Evolutionary conservation across 495 filamentous ascomycete genomes (phyloP).

Genomic region (Tetracladium setigerum): DNA sequence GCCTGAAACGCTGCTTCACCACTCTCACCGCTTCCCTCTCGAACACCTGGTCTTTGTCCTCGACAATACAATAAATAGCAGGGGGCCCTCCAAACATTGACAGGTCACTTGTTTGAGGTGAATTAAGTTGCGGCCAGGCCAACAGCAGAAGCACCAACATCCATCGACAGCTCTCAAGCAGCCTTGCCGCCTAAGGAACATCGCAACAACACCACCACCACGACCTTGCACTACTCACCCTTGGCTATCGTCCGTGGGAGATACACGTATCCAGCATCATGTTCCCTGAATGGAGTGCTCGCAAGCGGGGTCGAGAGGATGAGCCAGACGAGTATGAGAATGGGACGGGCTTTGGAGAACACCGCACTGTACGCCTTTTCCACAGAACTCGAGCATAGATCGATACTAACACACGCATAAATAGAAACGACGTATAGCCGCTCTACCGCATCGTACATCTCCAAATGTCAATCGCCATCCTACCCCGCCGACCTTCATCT

Average conservation of each 20-base stretch:
- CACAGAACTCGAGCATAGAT: background rate
- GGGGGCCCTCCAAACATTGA: no score
- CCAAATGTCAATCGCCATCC: constrained; percentile 7
- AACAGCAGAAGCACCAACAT: background rate
- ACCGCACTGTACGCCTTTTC: constrained; percentile 14
- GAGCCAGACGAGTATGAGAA: constrained; percentile 3
- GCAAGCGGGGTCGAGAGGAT: constrained; percentile 19
- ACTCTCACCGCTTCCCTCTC: background rate
- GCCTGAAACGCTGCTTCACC: constrained; percentile 15
- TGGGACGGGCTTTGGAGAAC: constrained; percentile 17
- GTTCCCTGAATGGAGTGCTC: constrained; percentile 12
- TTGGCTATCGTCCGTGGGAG: background rate
- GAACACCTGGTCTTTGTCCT: no score
- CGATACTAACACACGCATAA: constrained; percentile 5
- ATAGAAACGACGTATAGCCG: constrained; percentile 23
- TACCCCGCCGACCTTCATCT: constrained; percentile 3
- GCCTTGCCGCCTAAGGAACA: constrained; percentile 1
- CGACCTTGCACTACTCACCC: constrained; percentile 5
- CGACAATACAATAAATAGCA: no score
- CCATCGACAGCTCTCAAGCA: background rate
- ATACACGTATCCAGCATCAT: constrained; percentile 10
- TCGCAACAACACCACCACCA: constrained; percentile 2
- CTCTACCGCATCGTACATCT: constrained; percentile 17
- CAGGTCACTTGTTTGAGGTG: no score
- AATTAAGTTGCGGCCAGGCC: background rate